These are phyloP conservation scores for Kalanchoe fedtschenkoi DNA, from an alignment of 164 flowering plant genomes.

Conservation along the genomic window DNA sequence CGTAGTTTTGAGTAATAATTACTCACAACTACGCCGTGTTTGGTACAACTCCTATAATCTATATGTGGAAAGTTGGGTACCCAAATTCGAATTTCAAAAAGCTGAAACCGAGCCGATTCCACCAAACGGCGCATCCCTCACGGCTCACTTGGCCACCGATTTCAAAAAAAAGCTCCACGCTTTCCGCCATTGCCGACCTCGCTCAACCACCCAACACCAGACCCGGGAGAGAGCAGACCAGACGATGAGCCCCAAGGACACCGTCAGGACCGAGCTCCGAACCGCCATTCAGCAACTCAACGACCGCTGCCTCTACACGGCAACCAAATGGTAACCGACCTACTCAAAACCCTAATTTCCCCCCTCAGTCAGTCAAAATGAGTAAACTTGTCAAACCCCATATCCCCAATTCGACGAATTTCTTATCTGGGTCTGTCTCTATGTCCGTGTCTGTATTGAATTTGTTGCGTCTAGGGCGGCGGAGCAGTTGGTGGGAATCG, in stretches of 20 bases:
- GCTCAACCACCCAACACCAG: neutral
- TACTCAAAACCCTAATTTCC: slow-evolving; percentile 17
- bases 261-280: slow-evolving; percentile 69
- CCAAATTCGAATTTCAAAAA: slow-evolving; percentile 1
- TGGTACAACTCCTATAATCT: too few relatives aligned
- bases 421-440: neutral
- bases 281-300: slow-evolving; percentile 74
- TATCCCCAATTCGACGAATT: neutral
- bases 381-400: neutral
- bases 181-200: neutral
- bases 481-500: slow-evolving; percentile 88
- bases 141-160: neutral
- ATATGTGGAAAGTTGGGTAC: neutral
- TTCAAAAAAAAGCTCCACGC: neutral
- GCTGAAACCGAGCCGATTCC: neutral
- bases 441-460: too few relatives aligned
- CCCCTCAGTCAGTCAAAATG: neutral
- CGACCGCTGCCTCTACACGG: slow-evolving; percentile 94
- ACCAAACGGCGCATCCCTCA: neutral
- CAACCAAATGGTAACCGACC: slow-evolving; percentile 67
- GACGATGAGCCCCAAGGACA: slow-evolving; percentile 57
- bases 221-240: neutral
- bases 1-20: too few relatives aligned
- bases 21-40: too few relatives aligned
- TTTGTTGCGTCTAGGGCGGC: slow-evolving; percentile 55